Base-by-base conservation (phyloP, 371 early-diverging fungal genomes). In the Haplosporangium sp. region DNA sequence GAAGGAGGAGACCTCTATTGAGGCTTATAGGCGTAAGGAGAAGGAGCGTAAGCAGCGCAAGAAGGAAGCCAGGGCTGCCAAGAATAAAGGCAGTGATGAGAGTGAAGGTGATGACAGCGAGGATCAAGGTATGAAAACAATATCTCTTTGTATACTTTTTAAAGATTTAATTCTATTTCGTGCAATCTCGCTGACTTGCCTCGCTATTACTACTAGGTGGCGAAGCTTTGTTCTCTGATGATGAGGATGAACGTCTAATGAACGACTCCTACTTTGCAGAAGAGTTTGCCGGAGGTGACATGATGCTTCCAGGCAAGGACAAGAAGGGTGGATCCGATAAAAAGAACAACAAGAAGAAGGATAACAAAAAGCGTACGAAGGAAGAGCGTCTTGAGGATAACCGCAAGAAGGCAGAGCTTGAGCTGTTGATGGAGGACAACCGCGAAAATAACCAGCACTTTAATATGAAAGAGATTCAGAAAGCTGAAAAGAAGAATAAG, bases 391-490 rank as follows among this genome's bases (percentile, higher is more conserved):
- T 88, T 37, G 85, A 89, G 63, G 87, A 86, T 61, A 85, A 86
- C 47, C 85, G 87, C 67, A 82, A 89, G 74, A 85, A 87, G 74
- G 96, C 96, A 10, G 96, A 96, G 75, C 90, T 97, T n/a, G 96
- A 95, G 70, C 84, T 96, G 48, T 84, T 95, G 69, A 86, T 95
- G 86, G 92, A 89, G 55, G 91, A 91, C 56, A 82, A 77, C 39
- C 88, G 87, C 63, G 86, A 87, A 27, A 86, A 88, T 67, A 85
- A 83, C 48, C 83, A 86, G 69, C 93, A 94, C 71, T 95, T 95
- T 81, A 92, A 94, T 77, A 91, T 95, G 91, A 92, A 93, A 71
- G 93, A 96, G 76, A 92, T 97, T 40, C 72, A 96, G 47, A 96
- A 96, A 87, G 84, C 88, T n/a, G 95, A 96, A 74, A 94, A 92